phyloP scores from a whole-genome alignment of 2,329 filamentous ascomycete species.

The Claviceps capensis region DNA sequence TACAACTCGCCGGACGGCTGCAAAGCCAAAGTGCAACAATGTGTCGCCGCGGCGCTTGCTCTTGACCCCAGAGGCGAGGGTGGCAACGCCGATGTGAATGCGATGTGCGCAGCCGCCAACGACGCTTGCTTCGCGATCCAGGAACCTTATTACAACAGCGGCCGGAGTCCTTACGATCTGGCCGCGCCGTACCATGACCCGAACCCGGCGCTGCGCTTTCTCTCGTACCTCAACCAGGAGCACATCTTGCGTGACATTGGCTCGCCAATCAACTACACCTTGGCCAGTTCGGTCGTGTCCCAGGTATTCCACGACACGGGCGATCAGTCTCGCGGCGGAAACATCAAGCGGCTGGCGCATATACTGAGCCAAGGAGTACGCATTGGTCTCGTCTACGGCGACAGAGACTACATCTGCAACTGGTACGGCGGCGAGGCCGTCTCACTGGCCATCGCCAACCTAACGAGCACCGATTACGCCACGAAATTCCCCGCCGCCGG shows the following conservation, averaged over 20 bases:
- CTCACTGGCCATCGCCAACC: constrained; percentile 45
- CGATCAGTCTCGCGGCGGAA: constrained; percentile 50
- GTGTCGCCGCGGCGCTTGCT: constrained; percentile 27
- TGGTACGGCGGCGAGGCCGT: constrained; percentile 64
- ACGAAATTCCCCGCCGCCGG: constrained; percentile 49
- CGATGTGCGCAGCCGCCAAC: constrained; percentile 39
- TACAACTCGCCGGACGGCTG: constrained; percentile 31
- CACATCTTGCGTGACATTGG: constrained; percentile 45
- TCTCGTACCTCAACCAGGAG: constrained; percentile 50
- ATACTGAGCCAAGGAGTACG: constrained; percentile 50
- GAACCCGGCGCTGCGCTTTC: constrained; percentile 47
- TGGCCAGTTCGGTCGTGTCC: constrained; percentile 31
- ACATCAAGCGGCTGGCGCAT: constrained; percentile 43
- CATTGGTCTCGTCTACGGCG: constrained; percentile 58
- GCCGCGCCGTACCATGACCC: constrained; percentile 41
- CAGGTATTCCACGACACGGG: constrained; percentile 34
- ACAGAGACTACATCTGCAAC: constrained; percentile 50
- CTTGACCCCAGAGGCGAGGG: constrained; percentile 30
- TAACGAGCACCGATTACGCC: constrained; percentile 32
- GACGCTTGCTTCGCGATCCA: constrained; percentile 35
- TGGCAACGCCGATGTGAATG: constrained; percentile 22
- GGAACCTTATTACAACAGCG: constrained; percentile 39
- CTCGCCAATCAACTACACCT: constrained; percentile 46
- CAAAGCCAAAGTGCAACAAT: constrained; percentile 35
- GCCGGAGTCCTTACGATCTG: constrained; percentile 47